Evolutionary conservation across 441 rosid species (phyloP).

Genomic region (Syzygium syzygioides): DNA sequence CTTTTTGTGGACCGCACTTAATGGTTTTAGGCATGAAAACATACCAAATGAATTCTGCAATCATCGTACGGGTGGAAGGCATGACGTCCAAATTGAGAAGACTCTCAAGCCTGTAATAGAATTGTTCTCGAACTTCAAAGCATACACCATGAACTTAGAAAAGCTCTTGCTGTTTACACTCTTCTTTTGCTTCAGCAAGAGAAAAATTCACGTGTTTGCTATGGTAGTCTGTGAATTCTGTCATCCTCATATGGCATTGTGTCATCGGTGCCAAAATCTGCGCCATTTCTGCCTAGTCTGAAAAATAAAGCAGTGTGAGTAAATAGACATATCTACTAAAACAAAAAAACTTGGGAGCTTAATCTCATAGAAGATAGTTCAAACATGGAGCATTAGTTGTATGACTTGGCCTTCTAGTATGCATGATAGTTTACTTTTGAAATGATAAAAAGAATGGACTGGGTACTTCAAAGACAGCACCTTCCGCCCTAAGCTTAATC

Average conservation of each 20-base stretch:
- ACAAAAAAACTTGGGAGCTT: not conserved
- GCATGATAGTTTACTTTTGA: too few relatives aligned
- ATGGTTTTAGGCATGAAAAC: not conserved
- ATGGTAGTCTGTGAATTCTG: conserved; percentile 17
- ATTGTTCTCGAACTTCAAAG: conserved; percentile 59
- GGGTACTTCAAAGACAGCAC: too few relatives aligned
- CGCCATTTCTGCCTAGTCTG: not conserved
- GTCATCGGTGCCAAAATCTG: conserved; percentile 43
- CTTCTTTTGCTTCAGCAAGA: conserved; percentile 55
- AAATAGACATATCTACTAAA: not conserved
- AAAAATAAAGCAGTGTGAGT: not conserved
- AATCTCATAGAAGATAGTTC: not conserved
- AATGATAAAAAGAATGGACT: too few relatives aligned
- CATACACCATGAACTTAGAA: conserved; percentile 45
- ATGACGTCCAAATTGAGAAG: conserved; percentile 76
- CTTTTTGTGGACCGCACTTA: fast-evolving
- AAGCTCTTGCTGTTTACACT: conserved; percentile 33
- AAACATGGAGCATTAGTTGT: not conserved
- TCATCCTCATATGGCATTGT: conserved; percentile 62
- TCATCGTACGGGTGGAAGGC: conserved; percentile 61
- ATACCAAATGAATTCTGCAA: conserved; percentile 51
- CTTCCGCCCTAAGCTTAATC: too few relatives aligned
- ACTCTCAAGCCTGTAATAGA: conserved; percentile 55
- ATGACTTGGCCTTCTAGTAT: too few relatives aligned
- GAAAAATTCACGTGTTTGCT: conserved; percentile 45